These are phyloP conservation scores for Euphorbia peplus DNA, from an alignment of 345 rosid species.

Conservation along the genomic window DNA sequence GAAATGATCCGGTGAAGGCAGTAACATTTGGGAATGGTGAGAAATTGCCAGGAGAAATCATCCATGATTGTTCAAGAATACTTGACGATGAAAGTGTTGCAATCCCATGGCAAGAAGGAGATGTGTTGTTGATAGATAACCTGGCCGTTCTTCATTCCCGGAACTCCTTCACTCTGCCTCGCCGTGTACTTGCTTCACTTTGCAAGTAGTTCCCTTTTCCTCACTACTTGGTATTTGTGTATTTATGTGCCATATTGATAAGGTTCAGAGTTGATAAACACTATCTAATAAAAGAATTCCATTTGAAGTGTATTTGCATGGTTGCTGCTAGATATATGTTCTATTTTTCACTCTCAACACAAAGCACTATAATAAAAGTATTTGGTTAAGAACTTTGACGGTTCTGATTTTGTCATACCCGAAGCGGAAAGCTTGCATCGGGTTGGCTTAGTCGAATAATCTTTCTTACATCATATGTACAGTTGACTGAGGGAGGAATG, in stretches of 20 bases:
- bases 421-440: no score
- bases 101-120: constrained; percentile 88
- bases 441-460: no score
- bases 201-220: constrained; percentile 41
- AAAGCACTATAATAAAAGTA: no score
- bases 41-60: constrained; percentile 57
- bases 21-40: constrained; percentile 71
- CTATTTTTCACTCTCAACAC: no score
- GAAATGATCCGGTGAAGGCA: constrained; percentile 70
- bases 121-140: constrained; percentile 67
- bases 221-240: neutral
- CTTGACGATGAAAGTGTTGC: constrained; percentile 79
- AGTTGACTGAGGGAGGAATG: no score
- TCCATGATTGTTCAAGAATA: constrained; percentile 55
- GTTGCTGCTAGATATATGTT: no score
- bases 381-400: no score
- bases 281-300: no score
- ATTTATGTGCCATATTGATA: neutral
- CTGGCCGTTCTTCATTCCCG: constrained; percentile 88
- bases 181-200: constrained; percentile 78
- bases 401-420: no score
- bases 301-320: no score
- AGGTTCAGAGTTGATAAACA: neutral
- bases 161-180: constrained; percentile 66
- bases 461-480: no score